phyloP scores from a whole-genome alignment of 352 stramenopile species.

The Pilasporangium apinafurcum region DNA sequence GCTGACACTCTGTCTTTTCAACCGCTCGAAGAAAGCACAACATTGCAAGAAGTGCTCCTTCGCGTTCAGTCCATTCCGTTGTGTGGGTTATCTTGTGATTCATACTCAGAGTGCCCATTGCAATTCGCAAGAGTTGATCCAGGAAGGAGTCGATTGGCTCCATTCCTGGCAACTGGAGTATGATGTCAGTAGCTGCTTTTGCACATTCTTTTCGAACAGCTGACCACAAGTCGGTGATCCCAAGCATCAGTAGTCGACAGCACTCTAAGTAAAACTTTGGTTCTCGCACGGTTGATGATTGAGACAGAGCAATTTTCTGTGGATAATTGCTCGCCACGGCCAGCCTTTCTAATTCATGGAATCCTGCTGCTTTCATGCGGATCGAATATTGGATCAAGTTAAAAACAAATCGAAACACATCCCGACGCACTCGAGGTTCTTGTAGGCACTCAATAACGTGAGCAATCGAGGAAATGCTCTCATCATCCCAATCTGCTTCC shows the following conservation, averaged over 20 bases:
- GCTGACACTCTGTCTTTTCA: not conserved
- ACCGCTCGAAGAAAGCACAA: slow-evolving; percentile 11
- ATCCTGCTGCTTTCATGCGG: too few relatives aligned
- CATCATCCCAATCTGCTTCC: slow-evolving; percentile 11
- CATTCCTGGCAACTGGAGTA: slow-evolving; percentile 17
- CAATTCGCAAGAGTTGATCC: slow-evolving; percentile 29
- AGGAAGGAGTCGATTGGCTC: slow-evolving; percentile 32
- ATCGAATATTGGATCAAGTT: too few relatives aligned
- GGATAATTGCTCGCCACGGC: too few relatives aligned
- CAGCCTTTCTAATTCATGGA: too few relatives aligned
- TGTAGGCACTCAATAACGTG: slow-evolving; percentile 18
- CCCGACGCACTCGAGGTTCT: slow-evolving; percentile 32
- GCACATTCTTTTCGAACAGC: slow-evolving; percentile 52
- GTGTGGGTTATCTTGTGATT: slow-evolving; percentile 13
- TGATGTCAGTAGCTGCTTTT: slow-evolving; percentile 11
- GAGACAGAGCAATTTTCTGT: too few relatives aligned
- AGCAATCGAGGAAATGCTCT: slow-evolving; percentile 5
- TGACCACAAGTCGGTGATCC: slow-evolving; percentile 64
- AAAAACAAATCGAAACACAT: slow-evolving; percentile 19
- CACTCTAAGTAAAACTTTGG: too few relatives aligned
- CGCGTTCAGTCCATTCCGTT: slow-evolving; percentile 31
- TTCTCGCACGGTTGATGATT: too few relatives aligned
- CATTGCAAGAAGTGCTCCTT: slow-evolving; percentile 41
- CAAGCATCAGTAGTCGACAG: slow-evolving; percentile 46
- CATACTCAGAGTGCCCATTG: slow-evolving; percentile 13